Evolutionary conservation across 2,329 filamentous ascomycete genomes (phyloP).

Genomic region (Dryadomyces quercivorus): DNA sequence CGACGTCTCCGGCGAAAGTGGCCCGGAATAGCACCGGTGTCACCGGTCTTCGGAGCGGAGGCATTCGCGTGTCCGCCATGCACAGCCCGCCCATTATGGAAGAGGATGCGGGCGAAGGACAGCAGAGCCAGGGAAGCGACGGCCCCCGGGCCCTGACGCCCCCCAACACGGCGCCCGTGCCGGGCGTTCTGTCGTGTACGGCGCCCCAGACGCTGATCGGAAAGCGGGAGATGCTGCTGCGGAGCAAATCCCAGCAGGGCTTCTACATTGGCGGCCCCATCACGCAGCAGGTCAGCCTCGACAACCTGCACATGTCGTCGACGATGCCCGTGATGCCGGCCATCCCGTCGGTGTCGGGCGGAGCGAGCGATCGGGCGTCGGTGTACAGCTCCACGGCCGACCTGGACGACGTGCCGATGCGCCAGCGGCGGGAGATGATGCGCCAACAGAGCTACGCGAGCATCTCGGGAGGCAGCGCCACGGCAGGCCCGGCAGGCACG

Average conservation of each 20-base stretch:
- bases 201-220: conserved; percentile 43
- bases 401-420: conserved; percentile 60
- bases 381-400: conserved; percentile 21
- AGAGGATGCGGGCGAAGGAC: neutral
- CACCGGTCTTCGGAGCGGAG: conserved; percentile 13
- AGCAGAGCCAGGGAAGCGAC: neutral
- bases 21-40: neutral
- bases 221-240: conserved; percentile 40
- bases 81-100: conserved; percentile 25
- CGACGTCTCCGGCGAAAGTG: neutral
- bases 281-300: neutral
- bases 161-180: conserved; percentile 11
- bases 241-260: conserved; percentile 34
- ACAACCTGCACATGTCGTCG: neutral
- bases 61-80: conserved; percentile 17
- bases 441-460: conserved; percentile 34
- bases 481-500: conserved; percentile 17
- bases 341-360: conserved; percentile 15
- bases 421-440: conserved; percentile 51
- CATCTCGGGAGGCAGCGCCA: conserved; percentile 10
- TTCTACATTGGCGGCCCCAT: conserved; percentile 18
- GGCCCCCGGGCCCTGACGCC: neutral
- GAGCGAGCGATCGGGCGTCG: conserved; percentile 3
- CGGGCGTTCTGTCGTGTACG: conserved; percentile 37
- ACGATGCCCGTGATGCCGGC: conserved; percentile 15